A percentile compares a stretch with the other conserved stretches of the same genome.
phyloP scores from a whole-genome alignment of 345 rosid genomes.

The Citrus cavaleriei region DNA sequence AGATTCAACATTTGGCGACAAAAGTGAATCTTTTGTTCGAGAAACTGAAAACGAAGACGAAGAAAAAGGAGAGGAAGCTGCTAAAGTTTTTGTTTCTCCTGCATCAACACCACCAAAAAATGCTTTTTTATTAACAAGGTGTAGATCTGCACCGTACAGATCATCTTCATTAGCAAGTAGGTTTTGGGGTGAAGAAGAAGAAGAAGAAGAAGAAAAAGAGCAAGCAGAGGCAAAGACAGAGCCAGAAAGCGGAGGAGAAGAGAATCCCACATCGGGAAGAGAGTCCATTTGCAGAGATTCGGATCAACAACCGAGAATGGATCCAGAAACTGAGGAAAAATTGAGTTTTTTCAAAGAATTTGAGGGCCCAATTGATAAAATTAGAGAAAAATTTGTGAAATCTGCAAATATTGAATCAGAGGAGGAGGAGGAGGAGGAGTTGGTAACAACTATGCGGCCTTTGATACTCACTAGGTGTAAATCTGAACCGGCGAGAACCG shows the following conservation, averaged over 20 bases:
- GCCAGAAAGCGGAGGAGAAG: constrained; percentile 22
- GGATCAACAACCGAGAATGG: constrained; percentile 21
- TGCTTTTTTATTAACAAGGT: constrained; percentile 63
- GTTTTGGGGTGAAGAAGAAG: constrained; percentile 74
- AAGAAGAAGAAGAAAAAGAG: constrained; percentile 31
- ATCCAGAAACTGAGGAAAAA: constrained; percentile 26
- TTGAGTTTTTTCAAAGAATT: constrained; percentile 19
- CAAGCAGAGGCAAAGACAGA: constrained; percentile 20
- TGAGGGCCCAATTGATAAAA: constrained; percentile 19
- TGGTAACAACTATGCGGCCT: constrained; percentile 17
- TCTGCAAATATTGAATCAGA: constrained; percentile 16
- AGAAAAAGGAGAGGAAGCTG: constrained; percentile 22
- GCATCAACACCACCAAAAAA: constrained; percentile 61
- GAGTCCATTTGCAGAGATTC: constrained; percentile 25
- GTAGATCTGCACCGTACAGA: constrained; percentile 86
- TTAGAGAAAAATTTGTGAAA: constrained; percentile 16
- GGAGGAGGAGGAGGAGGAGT: constrained; percentile 5
- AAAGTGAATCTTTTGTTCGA: constrained; percentile 11
- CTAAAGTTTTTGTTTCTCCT: constrained; percentile 30
- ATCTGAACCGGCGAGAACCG: constrained; percentile 81
- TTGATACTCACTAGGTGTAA: constrained; percentile 67
- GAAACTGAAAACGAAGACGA: constrained; percentile 9
- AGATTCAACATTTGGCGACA: constrained; percentile 27
- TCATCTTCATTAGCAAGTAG: constrained; percentile 73
- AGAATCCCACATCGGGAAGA: constrained; percentile 22